These are phyloP conservation scores for Termitomyces sp. DNA, from an alignment of 768 basidiomycete species.

Conservation along the genomic window DNA sequence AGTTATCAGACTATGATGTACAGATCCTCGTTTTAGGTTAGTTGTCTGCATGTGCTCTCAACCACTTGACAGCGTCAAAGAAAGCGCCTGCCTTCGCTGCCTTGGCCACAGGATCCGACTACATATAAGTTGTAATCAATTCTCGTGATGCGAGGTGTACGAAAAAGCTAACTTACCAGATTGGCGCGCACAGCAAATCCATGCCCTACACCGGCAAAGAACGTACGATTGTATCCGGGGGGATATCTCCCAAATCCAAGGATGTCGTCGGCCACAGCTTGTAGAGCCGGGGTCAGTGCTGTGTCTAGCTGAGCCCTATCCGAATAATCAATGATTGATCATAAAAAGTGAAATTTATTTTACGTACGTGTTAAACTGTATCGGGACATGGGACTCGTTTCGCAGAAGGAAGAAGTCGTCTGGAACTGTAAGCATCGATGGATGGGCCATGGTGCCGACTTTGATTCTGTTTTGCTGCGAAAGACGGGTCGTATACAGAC, in stretches of 20 bases:
- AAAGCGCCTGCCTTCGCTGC: constrained; percentile 14
- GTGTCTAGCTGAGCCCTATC: constrained; percentile 11
- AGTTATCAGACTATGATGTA: neutral
- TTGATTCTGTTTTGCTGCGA: constrained; percentile 23
- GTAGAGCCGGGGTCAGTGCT: constrained; percentile 8
- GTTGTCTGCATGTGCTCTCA: constrained; percentile 1
- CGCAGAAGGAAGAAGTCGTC: constrained; percentile 22
- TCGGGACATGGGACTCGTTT: constrained; percentile 10
- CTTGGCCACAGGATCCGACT: constrained; percentile 14
- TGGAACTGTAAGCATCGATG: constrained; percentile 27
- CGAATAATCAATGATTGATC: neutral
- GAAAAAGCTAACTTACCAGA: constrained; percentile 2
- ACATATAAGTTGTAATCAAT: neutral
- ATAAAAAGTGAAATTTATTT: neutral
- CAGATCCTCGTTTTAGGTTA: neutral
- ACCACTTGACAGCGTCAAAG: constrained; percentile 13
- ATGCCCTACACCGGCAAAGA: constrained; percentile 12
- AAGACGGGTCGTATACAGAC: constrained; percentile 26
- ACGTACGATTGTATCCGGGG: constrained; percentile 12
- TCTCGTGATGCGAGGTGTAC: neutral
- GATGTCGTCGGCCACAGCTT: constrained; percentile 10
- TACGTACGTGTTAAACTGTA: constrained; percentile 13
- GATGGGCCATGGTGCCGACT: constrained; percentile 26
- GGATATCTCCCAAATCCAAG: constrained; percentile 10
- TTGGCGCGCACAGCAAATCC: constrained; percentile 15